A percentile compares a stretch with the other conserved stretches of the same genome.
These are phyloP conservation scores for Madurella fahalii DNA, from an alignment of 2,329 filamentous ascomycete species.

Conservation along the genomic window DNA sequence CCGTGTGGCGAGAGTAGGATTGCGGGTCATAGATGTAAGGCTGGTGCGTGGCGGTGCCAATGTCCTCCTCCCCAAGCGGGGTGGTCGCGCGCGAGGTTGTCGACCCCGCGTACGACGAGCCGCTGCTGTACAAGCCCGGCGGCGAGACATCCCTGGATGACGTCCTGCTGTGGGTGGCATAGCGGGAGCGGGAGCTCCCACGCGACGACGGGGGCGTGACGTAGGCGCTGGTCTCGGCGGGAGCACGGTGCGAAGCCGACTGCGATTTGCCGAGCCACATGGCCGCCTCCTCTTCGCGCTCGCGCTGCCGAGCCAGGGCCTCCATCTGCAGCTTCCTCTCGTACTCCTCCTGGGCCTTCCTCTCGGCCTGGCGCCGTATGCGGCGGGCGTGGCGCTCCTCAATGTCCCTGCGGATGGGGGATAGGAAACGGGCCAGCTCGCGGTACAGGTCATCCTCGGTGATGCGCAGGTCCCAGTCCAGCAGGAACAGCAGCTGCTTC, in stretches of 20 bases:
- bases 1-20: conserved; percentile 22
- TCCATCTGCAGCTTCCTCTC: conserved; percentile 32
- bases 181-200: conserved; percentile 38
- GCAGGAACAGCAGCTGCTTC: conserved; percentile 90
- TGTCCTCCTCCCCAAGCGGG: conserved; percentile 42
- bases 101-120: conserved; percentile 45
- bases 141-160: conserved; percentile 44
- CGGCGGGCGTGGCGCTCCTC: conserved; percentile 48
- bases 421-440: conserved; percentile 84
- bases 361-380: conserved; percentile 40
- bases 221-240: conserved; percentile 34
- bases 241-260: conserved; percentile 24
- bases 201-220: conserved; percentile 46
- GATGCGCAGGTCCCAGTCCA: conserved; percentile 92
- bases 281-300: conserved; percentile 33
- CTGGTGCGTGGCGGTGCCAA: conserved; percentile 28
- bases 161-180: conserved; percentile 38
- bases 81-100: conserved; percentile 45
- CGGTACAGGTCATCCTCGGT: conserved; percentile 78
- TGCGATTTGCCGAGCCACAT: conserved; percentile 26
- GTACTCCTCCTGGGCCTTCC: conserved; percentile 34
- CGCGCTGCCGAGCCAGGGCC: conserved; percentile 35
- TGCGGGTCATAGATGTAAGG: conserved; percentile 39
- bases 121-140: conserved; percentile 40
- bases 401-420: conserved; percentile 68